Conservation (phyloP, 306 rosid species). For the Urtica urens region DNA sequence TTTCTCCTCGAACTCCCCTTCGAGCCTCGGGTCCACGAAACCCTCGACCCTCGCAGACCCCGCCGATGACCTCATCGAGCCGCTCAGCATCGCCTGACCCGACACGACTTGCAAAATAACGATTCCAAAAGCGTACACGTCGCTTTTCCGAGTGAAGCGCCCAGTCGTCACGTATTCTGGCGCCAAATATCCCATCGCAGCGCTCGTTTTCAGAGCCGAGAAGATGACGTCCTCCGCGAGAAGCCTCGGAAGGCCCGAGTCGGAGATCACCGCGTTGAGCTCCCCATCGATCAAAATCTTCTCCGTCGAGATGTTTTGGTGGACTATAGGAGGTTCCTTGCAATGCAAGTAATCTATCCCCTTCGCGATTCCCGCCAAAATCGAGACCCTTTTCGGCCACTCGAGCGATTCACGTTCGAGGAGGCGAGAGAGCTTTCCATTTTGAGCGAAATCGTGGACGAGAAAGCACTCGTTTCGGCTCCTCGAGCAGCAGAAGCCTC, state of each 20-base stretch:
- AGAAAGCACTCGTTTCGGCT: slow-evolving; percentile 89
- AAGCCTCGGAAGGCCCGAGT: slow-evolving; percentile 73
- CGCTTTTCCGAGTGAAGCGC: slow-evolving; percentile 84
- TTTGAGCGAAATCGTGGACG: slow-evolving; percentile 62
- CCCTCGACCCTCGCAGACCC: slow-evolving; percentile 44
- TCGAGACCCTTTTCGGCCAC: slow-evolving; percentile 72
- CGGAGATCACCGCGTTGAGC: slow-evolving; percentile 62
- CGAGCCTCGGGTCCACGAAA: slow-evolving; percentile 43
- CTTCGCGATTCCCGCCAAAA: slow-evolving; percentile 72
- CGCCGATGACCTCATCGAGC: slow-evolving; percentile 40
- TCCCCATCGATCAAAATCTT: slow-evolving; percentile 63
- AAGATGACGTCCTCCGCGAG: slow-evolving; percentile 89
- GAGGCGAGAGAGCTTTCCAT: slow-evolving; percentile 53
- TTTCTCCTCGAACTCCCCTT: slow-evolving; percentile 43
- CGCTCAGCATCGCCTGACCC: slow-evolving; percentile 42
- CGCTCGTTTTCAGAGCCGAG: slow-evolving; percentile 85
- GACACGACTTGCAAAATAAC: slow-evolving; percentile 71
- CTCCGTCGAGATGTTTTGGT: slow-evolving; percentile 81
- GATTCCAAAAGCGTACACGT: slow-evolving; percentile 83
- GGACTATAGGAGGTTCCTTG: slow-evolving; percentile 52
- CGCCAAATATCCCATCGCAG: slow-evolving; percentile 98
- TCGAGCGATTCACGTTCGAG: slow-evolving; percentile 45
- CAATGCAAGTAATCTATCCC: slow-evolving; percentile 76
- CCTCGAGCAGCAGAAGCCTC: slow-evolving; percentile 91
- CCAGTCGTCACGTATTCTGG: slow-evolving; percentile 88